A percentile compares a stretch with the other conserved stretches of the same genome.
phyloP scores from a whole-genome alignment of 306 rosid genomes.

The Inga laurina region DNA sequence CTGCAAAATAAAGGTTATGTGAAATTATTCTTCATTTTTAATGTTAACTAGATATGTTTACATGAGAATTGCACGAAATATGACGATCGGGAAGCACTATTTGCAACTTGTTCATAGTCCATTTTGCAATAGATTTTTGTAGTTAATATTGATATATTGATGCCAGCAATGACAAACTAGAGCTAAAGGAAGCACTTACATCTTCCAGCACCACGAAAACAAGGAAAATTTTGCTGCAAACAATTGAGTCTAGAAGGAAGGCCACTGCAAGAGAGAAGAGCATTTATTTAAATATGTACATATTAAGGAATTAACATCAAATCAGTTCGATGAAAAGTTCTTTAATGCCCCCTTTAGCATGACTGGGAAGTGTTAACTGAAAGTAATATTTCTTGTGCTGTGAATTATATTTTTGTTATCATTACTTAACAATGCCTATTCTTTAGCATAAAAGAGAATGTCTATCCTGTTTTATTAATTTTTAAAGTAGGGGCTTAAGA shows the following conservation, averaged over 20 bases:
- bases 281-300: neutral
- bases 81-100: neutral
- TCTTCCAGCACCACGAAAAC: slow-evolving; percentile 51
- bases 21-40: neutral
- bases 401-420: neutral
- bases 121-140: neutral
- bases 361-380: no score
- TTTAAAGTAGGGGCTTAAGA: neutral
- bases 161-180: neutral
- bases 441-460: neutral
- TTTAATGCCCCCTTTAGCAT: no score
- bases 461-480: neutral
- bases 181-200: slow-evolving; percentile 53
- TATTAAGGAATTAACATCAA: neutral
- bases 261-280: slow-evolving; percentile 43
- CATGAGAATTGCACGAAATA: no score
- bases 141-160: neutral
- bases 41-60: no score
- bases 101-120: neutral
- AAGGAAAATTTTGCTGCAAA: slow-evolving; percentile 60
- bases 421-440: neutral
- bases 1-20: neutral
- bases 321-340: neutral
- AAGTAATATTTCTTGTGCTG: neutral
- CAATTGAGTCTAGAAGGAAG: slow-evolving; percentile 52